Evolutionary conservation across 768 basidiomycete genomes (phyloP).

Genomic region (Boletus tomentosulus): DNA sequence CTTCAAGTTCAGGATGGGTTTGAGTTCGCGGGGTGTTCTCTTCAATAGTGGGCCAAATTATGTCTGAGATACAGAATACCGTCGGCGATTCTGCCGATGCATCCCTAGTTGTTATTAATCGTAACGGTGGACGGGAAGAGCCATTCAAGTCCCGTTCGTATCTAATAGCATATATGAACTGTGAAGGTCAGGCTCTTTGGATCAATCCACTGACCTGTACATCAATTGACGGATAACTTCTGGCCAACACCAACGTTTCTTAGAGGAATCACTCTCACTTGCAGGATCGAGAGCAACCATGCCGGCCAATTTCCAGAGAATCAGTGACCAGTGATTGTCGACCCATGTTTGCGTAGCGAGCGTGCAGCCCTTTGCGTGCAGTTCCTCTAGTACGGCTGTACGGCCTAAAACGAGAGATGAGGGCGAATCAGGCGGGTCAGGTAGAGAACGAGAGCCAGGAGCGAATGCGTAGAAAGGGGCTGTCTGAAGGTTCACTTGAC

Average conservation of each 20-base stretch:
- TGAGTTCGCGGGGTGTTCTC: constrained; percentile 37
- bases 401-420: constrained; percentile 39
- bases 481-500: constrained; percentile 49
- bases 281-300: constrained; percentile 73
- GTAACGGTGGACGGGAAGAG: constrained; percentile 76
- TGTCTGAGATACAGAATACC: constrained; percentile 77
- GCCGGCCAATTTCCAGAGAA: constrained; percentile 94
- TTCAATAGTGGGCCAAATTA: constrained; percentile 49
- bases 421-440: constrained; percentile 14
- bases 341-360: constrained; percentile 80
- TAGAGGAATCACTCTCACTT: constrained; percentile 41
- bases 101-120: constrained; percentile 80
- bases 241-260: constrained; percentile 74
- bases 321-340: constrained; percentile 84
- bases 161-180: constrained; percentile 37
- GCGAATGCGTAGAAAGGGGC: constrained; percentile 62
- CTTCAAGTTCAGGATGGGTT: constrained; percentile 63
- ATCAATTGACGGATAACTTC: constrained; percentile 80
- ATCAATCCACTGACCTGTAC: constrained; percentile 59
- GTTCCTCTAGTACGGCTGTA: constrained; percentile 50
- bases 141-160: constrained; percentile 85
- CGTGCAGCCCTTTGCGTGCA: constrained; percentile 55
- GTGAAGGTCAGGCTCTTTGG: not conserved
- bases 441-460: constrained; percentile 32
- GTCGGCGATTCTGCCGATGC: constrained; percentile 74